phyloP scores from a whole-genome alignment of 257 asterid genomes.

The Vinca minor region DNA sequence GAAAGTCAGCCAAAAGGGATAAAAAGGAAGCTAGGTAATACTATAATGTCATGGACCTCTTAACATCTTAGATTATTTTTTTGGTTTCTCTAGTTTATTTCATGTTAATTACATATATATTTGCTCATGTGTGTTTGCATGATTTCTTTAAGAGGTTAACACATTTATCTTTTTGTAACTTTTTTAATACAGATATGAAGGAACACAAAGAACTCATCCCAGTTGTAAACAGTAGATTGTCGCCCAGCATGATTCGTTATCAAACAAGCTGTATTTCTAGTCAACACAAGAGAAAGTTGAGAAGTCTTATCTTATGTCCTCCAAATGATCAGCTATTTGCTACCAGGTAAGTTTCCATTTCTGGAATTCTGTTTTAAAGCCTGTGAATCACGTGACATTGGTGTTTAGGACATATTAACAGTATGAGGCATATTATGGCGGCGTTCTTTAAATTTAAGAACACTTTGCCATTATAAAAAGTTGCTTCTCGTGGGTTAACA shows the following conservation, averaged over 20 bases:
- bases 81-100: conserved; percentile 1
- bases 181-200: conserved; percentile 30
- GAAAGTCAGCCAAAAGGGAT: conserved; percentile 27
- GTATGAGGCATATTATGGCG: background rate
- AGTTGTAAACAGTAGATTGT: conserved; percentile 21
- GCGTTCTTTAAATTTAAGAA: background rate
- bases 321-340: conserved; percentile 44
- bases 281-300: conserved; percentile 49
- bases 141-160: conserved; percentile 2
- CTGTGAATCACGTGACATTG: background rate
- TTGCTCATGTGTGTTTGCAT: background rate
- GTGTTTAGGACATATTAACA: background rate
- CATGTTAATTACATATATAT: background rate
- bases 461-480: background rate
- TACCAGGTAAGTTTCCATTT: conserved; percentile 25
- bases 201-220: conserved; percentile 36
- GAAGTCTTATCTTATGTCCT: conserved; percentile 40
- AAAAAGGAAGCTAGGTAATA: conserved; percentile 37
- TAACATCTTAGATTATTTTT: background rate
- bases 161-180: background rate
- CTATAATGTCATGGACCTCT: background rate
- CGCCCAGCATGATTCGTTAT: conserved; percentile 28
- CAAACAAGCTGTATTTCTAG: conserved; percentile 32
- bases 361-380: conserved; percentile 9
- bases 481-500: background rate